These are phyloP conservation scores for Coriaria nepalensis DNA, from an alignment of 306 rosid species.

Conservation along the genomic window DNA sequence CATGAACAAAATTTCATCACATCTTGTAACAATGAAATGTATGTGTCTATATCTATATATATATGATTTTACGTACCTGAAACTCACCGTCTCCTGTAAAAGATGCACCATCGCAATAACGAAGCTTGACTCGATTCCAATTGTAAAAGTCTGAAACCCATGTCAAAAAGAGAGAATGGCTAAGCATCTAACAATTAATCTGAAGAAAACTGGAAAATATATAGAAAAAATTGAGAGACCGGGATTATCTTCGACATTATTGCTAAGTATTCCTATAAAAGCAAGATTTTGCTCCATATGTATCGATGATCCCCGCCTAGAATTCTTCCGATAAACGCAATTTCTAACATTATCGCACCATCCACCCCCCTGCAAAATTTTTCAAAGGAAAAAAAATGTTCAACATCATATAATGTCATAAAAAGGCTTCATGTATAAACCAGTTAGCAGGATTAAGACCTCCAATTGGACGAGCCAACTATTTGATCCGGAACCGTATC, in stretches of 20 bases:
- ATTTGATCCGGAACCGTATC: conserved; percentile 73
- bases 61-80: conserved; percentile 28
- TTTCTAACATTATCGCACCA: conserved; percentile 76
- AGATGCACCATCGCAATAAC: conserved; percentile 96
- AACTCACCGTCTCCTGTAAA: conserved; percentile 70
- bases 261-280: conserved; percentile 80
- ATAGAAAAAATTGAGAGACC: conserved; percentile 26
- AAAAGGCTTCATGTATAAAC: neutral
- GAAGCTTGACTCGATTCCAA: conserved; percentile 92
- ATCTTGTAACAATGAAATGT: neutral
- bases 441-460: conserved; percentile 24
- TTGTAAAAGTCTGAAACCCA: conserved; percentile 68
- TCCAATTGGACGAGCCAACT: conserved; percentile 91
- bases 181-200: neutral
- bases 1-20: neutral
- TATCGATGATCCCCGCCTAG: conserved; percentile 60
- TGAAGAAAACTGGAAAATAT: neutral
- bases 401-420: neutral
- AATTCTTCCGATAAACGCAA: conserved; percentile 75
- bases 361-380: conserved; percentile 95
- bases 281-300: conserved; percentile 73
- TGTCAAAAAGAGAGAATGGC: conserved; percentile 6
- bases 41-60: conserved; percentile 1
- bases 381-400: conserved; percentile 12
- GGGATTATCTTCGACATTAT: conserved; percentile 65